phyloP scores from a whole-genome alignment of 23 red algal genomes.

The Chondrus crispus region DNA sequence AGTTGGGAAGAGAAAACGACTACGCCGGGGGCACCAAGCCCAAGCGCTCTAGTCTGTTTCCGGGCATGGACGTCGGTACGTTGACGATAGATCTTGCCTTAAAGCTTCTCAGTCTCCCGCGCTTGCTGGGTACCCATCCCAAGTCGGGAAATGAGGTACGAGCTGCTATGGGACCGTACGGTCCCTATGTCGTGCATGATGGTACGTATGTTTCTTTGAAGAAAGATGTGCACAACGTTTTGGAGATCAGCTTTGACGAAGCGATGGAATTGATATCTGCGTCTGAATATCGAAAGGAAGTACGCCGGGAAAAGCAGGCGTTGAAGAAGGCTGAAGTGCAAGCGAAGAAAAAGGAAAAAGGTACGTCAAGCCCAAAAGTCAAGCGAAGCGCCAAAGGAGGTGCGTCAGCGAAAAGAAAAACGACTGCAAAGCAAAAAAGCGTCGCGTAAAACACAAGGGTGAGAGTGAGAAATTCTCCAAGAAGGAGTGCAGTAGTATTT shows the following conservation, averaged over 20 bases:
- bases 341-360: neutral
- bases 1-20: slow-evolving; percentile 69
- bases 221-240: slow-evolving; percentile 6
- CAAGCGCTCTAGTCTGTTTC: slow-evolving; percentile 45
- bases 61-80: slow-evolving; percentile 57
- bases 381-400: too few species aligned
- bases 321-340: neutral
- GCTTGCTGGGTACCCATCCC: slow-evolving; percentile 83
- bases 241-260: slow-evolving; percentile 23
- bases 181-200: slow-evolving; percentile 70
- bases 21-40: slow-evolving; percentile 52
- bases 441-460: too few species aligned
- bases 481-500: too few species aligned
- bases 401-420: too few species aligned
- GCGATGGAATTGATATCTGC: slow-evolving; percentile 36
- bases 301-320: slow-evolving; percentile 24
- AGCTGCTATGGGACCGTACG: slow-evolving; percentile 76
- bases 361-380: too few species aligned
- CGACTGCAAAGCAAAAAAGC: too few species aligned
- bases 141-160: slow-evolving; percentile 58
- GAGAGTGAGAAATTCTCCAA: too few species aligned
- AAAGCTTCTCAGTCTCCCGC: slow-evolving; percentile 79
- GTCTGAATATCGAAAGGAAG: slow-evolving; percentile 5
- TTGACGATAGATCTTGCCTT: slow-evolving; percentile 59
- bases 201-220: slow-evolving; percentile 45